A percentile compares a stretch with the other conserved stretches of the same genome.
Conservation (phyloP, 1,139 yeast species). For the Candida sp. region DNA sequence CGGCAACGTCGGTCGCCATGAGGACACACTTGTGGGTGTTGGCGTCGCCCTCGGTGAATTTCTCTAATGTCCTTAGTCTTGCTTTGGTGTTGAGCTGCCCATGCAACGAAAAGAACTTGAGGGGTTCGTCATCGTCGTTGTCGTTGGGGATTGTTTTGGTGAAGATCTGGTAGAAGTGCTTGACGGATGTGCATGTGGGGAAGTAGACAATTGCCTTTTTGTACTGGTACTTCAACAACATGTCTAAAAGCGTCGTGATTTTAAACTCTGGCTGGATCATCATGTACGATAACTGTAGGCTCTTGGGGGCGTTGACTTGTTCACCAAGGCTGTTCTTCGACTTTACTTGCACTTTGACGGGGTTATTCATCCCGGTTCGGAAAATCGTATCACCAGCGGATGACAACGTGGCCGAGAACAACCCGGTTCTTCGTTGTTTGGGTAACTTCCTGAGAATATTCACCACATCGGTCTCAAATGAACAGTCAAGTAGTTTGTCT, state of each 20-base stretch:
- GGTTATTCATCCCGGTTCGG: slow-evolving; percentile 86
- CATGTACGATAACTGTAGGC: slow-evolving; percentile 67
- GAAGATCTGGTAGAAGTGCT: slow-evolving; percentile 69
- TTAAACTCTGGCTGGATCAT: slow-evolving; percentile 65
- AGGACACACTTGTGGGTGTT: slow-evolving; percentile 58
- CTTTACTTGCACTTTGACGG: slow-evolving; percentile 82
- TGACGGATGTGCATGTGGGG: slow-evolving; percentile 89
- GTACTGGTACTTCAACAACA: slow-evolving; percentile 58
- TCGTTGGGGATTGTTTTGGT: slow-evolving; percentile 18
- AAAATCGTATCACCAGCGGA: slow-evolving; percentile 76
- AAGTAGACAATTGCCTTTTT: slow-evolving; percentile 85
- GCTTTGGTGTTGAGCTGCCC: slow-evolving; percentile 84
- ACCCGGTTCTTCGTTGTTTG: slow-evolving; percentile 91
- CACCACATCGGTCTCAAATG: slow-evolving; percentile 74
- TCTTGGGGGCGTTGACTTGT: slow-evolving; percentile 53
- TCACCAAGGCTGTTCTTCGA: slow-evolving; percentile 31
- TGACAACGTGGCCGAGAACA: slow-evolving; percentile 89
- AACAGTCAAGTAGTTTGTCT: slow-evolving; percentile 81
- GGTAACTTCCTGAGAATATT: slow-evolving; percentile 72
- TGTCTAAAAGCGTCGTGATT: slow-evolving; percentile 57
- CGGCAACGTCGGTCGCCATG: slow-evolving; percentile 88
- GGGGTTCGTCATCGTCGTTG: slow-evolving; percentile 19
- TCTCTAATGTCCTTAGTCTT: slow-evolving; percentile 69
- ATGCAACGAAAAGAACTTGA: slow-evolving; percentile 71
- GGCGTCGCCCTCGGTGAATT: slow-evolving; percentile 54